Conservation (phyloP, 2,329 filamentous ascomycete species). For the Claviceps humidiphila region DNA sequence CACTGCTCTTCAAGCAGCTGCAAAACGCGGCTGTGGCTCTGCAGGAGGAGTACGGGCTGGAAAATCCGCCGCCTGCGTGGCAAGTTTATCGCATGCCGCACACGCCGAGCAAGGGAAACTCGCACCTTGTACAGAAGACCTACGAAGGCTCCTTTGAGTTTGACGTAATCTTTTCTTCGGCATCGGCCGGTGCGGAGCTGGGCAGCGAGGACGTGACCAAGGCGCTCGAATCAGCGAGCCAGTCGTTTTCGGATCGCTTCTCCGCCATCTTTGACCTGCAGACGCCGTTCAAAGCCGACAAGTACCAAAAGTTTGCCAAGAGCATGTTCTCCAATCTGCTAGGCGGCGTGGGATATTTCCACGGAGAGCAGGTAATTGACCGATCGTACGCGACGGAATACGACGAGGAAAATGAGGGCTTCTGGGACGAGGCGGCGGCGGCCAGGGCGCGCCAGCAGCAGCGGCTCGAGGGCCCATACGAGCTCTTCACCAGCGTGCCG, state of each 20-base stretch:
- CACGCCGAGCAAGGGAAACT: conserved; percentile 56
- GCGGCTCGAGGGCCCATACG: conserved; percentile 64
- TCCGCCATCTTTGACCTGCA: conserved; percentile 51
- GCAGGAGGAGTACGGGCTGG: conserved; percentile 33
- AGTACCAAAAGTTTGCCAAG: conserved; percentile 69
- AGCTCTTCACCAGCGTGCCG: conserved; percentile 83
- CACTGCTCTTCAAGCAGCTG: conserved; percentile 40
- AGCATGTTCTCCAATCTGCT: conserved; percentile 90
- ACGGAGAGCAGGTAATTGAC: conserved; percentile 78
- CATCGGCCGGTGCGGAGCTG: conserved; percentile 44
- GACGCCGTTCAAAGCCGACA: conserved; percentile 58
- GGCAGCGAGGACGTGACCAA: conserved; percentile 52
- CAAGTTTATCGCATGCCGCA: conserved; percentile 73
- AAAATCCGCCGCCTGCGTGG: conserved; percentile 69
- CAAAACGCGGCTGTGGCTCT: conserved; percentile 37
- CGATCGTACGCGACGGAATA: conserved; percentile 86
- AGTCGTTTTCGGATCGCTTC: conserved; percentile 64
- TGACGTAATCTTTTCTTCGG: conserved; percentile 80
- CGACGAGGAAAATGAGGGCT: conserved; percentile 86
- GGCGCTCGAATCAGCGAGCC: conserved; percentile 52
- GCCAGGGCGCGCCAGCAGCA: conserved; percentile 58
- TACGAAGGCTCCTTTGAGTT: conserved; percentile 89
- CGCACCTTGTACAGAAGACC: conserved; percentile 81
- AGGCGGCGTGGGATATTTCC: conserved; percentile 90
- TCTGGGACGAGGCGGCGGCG: conserved; percentile 83